phyloP scores from a whole-genome alignment of 1,284 basidiomycete species.

The Ustilago trichophora region DNA sequence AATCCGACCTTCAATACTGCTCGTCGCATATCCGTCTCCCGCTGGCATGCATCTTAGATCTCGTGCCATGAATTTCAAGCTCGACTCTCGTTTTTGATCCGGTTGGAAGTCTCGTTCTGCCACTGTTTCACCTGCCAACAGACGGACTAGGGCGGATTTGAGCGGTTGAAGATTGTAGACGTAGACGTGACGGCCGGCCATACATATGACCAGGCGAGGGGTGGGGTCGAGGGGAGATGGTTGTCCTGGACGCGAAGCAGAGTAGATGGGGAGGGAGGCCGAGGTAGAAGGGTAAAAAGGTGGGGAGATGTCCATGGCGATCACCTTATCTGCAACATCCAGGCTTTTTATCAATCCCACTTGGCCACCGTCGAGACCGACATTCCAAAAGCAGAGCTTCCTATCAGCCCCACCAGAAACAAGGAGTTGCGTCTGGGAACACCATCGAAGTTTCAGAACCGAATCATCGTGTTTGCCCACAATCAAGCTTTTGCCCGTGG shows the following conservation, averaged over 20 bases:
- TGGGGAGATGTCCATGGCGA: constrained; percentile 60
- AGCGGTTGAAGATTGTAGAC: constrained; percentile 56
- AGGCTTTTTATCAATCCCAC: constrained; percentile 38
- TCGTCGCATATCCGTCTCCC: constrained; percentile 91
- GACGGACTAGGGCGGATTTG: constrained; percentile 24
- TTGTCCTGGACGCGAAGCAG: constrained; percentile 2
- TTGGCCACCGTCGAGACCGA: constrained; percentile 10
- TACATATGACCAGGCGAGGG: constrained; percentile 56
- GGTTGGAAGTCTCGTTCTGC: constrained; percentile 43
- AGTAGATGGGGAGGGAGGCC: neutral
- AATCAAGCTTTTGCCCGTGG: constrained; percentile 47
- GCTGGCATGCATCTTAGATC: constrained; percentile 89
- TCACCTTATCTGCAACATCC: constrained; percentile 54
- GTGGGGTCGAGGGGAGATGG: constrained; percentile 18
- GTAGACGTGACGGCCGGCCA: constrained; percentile 51
- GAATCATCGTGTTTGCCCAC: constrained; percentile 59
- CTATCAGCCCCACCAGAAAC: constrained; percentile 51
- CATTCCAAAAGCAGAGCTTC: constrained; percentile 54
- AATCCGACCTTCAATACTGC: constrained; percentile 92
- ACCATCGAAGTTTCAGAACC: constrained; percentile 53
- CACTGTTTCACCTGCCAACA: constrained; percentile 14
- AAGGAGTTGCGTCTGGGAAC: constrained; percentile 39
- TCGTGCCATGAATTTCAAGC: constrained; percentile 92
- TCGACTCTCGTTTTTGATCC: constrained; percentile 83
- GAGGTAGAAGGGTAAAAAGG: constrained; percentile 4